Conservation (phyloP, 257 asterid genomes). For the Ilex aquifolium region DNA sequence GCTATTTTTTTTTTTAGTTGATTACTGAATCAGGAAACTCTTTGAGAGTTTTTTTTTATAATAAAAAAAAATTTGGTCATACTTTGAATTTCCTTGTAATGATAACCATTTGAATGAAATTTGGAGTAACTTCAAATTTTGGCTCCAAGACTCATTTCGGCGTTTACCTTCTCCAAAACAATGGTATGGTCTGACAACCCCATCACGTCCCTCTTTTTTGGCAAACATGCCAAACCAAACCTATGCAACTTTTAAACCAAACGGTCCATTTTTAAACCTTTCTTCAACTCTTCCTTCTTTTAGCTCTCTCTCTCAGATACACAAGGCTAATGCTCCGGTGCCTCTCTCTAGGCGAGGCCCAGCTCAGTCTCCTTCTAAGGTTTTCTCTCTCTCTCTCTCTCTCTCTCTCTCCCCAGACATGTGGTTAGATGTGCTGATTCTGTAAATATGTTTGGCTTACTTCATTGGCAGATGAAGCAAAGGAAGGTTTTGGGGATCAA, state of each 20-base stretch:
- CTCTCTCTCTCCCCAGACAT: background rate
- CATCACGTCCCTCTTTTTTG: constrained; percentile 16
- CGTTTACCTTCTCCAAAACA: constrained; percentile 1
- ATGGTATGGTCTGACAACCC: background rate
- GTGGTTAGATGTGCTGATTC: background rate
- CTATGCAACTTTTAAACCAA: constrained; percentile 2
- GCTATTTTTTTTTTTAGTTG: too few species aligned
- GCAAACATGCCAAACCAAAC: background rate
- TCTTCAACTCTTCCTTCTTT: too few species aligned
- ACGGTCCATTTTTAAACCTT: constrained; percentile 3
- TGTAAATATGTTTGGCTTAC: background rate
- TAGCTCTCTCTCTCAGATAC: background rate
- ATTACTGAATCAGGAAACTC: too few species aligned
- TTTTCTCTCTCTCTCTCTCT: background rate
- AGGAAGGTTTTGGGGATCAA: constrained; percentile 7
- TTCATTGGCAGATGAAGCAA: constrained; percentile 10
- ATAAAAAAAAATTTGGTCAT: too few species aligned
- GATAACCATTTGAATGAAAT: too few species aligned
- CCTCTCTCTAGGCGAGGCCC: constrained; percentile 7
- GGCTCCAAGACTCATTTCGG: constrained; percentile 12
- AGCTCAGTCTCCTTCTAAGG: constrained; percentile 17
- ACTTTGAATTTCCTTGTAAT: too few species aligned
- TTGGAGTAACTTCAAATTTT: constrained; percentile 8
- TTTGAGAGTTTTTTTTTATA: too few species aligned
- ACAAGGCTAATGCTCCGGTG: constrained; percentile 17